phyloP scores from a whole-genome alignment of 2,329 filamentous ascomycete species.

The Drechslerella coelobrocha region DNA sequence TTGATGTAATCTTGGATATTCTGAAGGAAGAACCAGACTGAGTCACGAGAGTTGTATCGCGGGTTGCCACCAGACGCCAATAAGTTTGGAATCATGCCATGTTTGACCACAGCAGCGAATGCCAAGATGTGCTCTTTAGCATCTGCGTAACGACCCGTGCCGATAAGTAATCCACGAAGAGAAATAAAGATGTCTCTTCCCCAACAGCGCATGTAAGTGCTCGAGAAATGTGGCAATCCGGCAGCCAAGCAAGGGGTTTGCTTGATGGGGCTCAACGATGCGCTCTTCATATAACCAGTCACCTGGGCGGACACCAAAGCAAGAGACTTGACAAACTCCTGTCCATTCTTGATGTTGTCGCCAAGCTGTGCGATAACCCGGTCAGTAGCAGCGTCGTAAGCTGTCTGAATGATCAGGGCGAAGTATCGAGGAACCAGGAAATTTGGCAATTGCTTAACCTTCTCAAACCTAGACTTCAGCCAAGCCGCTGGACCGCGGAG shows the following conservation, averaged over 20 bases:
- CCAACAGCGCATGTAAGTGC: conserved; percentile 96
- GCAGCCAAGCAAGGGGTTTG: conserved; percentile 86
- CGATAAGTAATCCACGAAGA: conserved; percentile 86
- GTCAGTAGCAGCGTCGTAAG: conserved; percentile 82
- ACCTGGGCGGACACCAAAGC: conserved; percentile 92
- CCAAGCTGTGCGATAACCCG: conserved; percentile 80
- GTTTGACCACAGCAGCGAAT: conserved; percentile 94
- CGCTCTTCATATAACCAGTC: conserved; percentile 83
- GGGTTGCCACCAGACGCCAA: conserved; percentile 83
- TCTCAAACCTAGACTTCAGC: conserved; percentile 84
- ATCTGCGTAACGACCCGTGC: conserved; percentile 84
- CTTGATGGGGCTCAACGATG: conserved; percentile 86
- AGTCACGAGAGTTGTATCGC: conserved; percentile 94
- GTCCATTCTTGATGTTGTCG: conserved; percentile 76
- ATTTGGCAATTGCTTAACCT: conserved; percentile 81
- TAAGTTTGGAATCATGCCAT: conserved; percentile 97
- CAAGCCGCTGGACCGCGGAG: conserved; percentile 74
- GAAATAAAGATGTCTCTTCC: conserved; percentile 97
- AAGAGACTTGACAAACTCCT: conserved; percentile 86
- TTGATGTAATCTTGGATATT: conserved; percentile 91
- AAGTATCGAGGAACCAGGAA: conserved; percentile 95
- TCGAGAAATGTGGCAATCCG: conserved; percentile 90
- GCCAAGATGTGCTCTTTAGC: conserved; percentile 93
- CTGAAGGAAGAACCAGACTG: conserved; percentile 97
- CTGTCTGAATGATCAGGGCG: conserved; percentile 82